Conservation (phyloP, 2,329 filamentous ascomycete genomes). For the Monilinia fructigena region DNA sequence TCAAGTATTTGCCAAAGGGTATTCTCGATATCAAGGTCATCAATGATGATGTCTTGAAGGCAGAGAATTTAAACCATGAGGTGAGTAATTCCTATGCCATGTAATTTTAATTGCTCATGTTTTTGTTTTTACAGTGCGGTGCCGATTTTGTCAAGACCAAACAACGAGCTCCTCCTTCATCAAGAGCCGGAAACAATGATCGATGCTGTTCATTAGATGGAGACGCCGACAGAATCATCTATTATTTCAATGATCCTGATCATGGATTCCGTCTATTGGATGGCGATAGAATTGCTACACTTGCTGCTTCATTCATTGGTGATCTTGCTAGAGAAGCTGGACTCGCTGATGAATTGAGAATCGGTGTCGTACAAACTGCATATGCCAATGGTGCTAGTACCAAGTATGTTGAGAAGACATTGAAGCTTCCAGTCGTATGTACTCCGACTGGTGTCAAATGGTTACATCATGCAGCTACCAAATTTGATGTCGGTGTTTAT, state of each 20-base stretch:
- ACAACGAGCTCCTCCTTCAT: conserved; percentile 82
- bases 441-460: conserved; percentile 97
- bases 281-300: conserved; percentile 92
- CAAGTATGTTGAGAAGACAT: conserved; percentile 82
- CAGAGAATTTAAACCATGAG: conserved; percentile 84
- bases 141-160: conserved; percentile 98
- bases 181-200: conserved; percentile 71
- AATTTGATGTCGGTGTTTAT: conserved; percentile 95
- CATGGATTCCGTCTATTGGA: conserved; percentile 89
- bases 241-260: conserved; percentile 85
- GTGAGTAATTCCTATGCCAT: conserved; percentile 48
- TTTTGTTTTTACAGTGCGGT: conserved; percentile 63
- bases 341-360: conserved; percentile 75
- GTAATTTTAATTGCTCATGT: conserved; percentile 26
- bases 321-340: conserved; percentile 81
- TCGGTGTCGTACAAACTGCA: conserved; percentile 94
- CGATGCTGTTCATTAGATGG: conserved; percentile 91
- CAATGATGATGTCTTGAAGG: conserved; percentile 90
- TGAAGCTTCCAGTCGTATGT: conserved; percentile 87
- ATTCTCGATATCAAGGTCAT: conserved; percentile 79
- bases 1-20: conserved; percentile 75
- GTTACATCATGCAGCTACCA: conserved; percentile 91
- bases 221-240: conserved; percentile 92
- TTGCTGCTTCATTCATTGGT: conserved; percentile 89
- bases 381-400: conserved; percentile 97